Percentiles rank a stretch among this genome's conserved stretches.
phyloP scores from a whole-genome alignment of 2,329 filamentous ascomycete genomes.

The Sclerotinia subarctica region DNA sequence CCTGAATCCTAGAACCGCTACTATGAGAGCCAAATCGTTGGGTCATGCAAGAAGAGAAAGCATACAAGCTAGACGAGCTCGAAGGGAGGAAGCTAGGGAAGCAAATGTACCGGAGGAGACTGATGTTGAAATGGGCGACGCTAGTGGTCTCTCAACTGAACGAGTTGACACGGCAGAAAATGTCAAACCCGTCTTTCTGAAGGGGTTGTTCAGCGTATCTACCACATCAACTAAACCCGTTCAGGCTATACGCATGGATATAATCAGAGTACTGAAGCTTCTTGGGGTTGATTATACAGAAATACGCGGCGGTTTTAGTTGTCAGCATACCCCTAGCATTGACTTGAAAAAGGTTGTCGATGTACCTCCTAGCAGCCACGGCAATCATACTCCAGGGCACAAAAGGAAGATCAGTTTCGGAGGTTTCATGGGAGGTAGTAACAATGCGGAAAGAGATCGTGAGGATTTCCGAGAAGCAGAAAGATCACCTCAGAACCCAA shows the following conservation, averaged over 20 bases:
- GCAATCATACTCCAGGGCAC: slow-evolving; percentile 55
- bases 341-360: slow-evolving; percentile 74
- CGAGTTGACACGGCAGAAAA: slow-evolving; percentile 68
- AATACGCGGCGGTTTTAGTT: slow-evolving; percentile 91
- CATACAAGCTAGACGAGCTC: slow-evolving; percentile 79
- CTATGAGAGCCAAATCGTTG: slow-evolving; percentile 78
- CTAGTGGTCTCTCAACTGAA: slow-evolving; percentile 59
- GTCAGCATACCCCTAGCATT: slow-evolving; percentile 84
- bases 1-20: slow-evolving; percentile 54
- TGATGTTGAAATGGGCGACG: slow-evolving; percentile 69
- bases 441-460: slow-evolving; percentile 57
- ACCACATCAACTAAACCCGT: slow-evolving; percentile 93
- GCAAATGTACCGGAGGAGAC: slow-evolving; percentile 88
- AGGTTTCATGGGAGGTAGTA: slow-evolving; percentile 54
- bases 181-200: slow-evolving; percentile 91
- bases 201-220: slow-evolving; percentile 94
- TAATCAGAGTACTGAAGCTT: slow-evolving; percentile 83
- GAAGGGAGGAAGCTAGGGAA: slow-evolving; percentile 68
- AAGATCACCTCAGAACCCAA: slow-evolving; percentile 48
- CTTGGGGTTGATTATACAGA: slow-evolving; percentile 88
- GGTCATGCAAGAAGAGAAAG: slow-evolving; percentile 88
- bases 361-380: slow-evolving; percentile 51
- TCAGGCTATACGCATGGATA: slow-evolving; percentile 78
- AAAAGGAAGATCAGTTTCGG: slow-evolving; percentile 81
- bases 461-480: slow-evolving; percentile 68